A percentile compares a stretch with the other conserved stretches of the same genome.
Conservation (phyloP, 2,329 filamentous ascomycete species). For the Colletotrichum karsti region DNA sequence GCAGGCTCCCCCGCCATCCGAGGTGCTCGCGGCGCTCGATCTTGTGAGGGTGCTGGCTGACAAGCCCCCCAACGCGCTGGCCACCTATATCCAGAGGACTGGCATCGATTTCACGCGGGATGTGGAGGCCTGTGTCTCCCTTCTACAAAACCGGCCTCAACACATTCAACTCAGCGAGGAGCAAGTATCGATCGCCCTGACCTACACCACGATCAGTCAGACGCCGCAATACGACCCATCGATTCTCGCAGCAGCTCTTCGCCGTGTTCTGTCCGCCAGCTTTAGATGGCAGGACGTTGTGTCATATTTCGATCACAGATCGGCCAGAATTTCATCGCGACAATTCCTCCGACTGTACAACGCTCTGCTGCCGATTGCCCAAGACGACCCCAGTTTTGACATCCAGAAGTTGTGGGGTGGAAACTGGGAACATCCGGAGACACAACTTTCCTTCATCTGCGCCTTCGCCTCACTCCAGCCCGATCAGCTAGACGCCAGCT, state of each 20-base stretch:
- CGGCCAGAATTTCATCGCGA: constrained; percentile 76
- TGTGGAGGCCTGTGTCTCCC: constrained; percentile 69
- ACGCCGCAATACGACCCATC: constrained; percentile 61
- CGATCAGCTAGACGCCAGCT: constrained; percentile 82
- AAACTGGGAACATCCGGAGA: constrained; percentile 84
- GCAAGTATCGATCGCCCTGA: constrained; percentile 82
- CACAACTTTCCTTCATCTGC: constrained; percentile 92
- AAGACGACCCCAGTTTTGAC: constrained; percentile 72
- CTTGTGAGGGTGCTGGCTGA: constrained; percentile 72
- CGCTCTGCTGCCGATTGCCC: constrained; percentile 77
- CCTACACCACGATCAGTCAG: constrained; percentile 69
- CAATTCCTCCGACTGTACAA: constrained; percentile 87
- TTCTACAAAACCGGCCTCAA: constrained; percentile 61
- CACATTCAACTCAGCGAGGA: constrained; percentile 77
- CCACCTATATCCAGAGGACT: constrained; percentile 75
- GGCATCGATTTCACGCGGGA: constrained; percentile 81
- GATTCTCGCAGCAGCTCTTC: constrained; percentile 68
- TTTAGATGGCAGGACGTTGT: constrained; percentile 79
- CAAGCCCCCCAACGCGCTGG: constrained; percentile 63
- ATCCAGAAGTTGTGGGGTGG: constrained; percentile 93
- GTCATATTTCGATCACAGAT: constrained; percentile 80
- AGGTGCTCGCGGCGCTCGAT: constrained; percentile 76
- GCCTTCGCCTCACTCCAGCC: constrained; percentile 82
- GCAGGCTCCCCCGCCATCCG: constrained; percentile 68
- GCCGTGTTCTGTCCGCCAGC: constrained; percentile 68